Conservation (phyloP, 2,329 filamentous ascomycete genomes). For the Metarhizium guizhouense region DNA sequence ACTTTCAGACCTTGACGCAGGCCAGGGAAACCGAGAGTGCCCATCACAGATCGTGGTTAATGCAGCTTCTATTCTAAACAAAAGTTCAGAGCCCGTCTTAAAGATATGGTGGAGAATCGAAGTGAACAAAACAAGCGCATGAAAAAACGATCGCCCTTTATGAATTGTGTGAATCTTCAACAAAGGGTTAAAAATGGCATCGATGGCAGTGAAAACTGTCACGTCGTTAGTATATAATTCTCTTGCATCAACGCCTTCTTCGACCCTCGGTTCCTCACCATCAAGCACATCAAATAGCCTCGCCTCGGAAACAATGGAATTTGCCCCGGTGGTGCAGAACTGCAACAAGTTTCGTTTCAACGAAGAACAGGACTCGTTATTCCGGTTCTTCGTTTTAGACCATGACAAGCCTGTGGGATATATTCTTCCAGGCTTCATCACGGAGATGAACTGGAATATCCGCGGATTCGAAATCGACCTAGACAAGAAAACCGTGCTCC, state of each 20-base stretch:
- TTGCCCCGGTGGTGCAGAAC: constrained; percentile 13
- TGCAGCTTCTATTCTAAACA: neutral
- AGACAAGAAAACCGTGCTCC: constrained; percentile 10
- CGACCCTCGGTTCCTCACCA: neutral
- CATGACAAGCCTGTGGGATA: constrained; percentile 15
- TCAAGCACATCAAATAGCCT: neutral
- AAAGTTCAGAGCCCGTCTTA: neutral
- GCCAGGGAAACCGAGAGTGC: neutral
- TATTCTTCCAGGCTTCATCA: constrained; percentile 14
- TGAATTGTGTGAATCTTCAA: neutral
- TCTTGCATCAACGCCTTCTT: neutral
- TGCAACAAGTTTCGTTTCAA: constrained; percentile 17
- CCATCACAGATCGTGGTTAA: neutral
- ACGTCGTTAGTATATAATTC: neutral
- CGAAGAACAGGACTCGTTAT: constrained; percentile 10
- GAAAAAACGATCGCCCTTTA: neutral
- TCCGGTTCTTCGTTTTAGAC: constrained; percentile 15
- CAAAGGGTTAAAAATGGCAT: neutral
- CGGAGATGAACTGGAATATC: constrained; percentile 12
- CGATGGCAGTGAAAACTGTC: neutral
- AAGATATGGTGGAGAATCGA: neutral
- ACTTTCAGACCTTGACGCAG: neutral
- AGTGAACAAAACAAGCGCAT: too few species aligned
- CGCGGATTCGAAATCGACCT: constrained; percentile 11
- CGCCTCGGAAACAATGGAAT: neutral